A percentile compares a stretch with the other conserved stretches of the same genome.
These are phyloP conservation scores for Salix caprea DNA, from an alignment of 345 rosid species.

Conservation along the genomic window DNA sequence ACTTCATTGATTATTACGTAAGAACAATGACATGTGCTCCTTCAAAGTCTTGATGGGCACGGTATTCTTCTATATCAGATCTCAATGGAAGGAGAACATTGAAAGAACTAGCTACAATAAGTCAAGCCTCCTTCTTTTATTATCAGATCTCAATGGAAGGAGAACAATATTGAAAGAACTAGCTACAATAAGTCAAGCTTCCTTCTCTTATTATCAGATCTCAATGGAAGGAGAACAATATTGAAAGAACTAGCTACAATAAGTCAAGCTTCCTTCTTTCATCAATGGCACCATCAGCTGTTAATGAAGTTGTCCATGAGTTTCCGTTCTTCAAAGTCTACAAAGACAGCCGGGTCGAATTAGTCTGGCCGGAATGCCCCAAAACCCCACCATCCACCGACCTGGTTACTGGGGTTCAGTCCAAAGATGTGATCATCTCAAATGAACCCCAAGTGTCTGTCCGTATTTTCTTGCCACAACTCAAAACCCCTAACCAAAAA, in stretches of 20 bases:
- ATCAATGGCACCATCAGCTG: not conserved
- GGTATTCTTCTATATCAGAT: no score
- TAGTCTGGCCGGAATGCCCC: not conserved
- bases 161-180: no score
- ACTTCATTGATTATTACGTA: no score
- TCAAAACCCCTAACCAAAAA: constrained; percentile 13
- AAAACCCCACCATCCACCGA: constrained; percentile 10
- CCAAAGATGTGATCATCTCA: constrained; percentile 35
- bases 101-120: not conserved
- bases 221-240: no score
- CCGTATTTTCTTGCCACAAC: constrained; percentile 35
- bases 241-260: not conserved
- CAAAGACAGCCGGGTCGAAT: constrained; percentile 25
- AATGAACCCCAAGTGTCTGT: constrained; percentile 28
- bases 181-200: not conserved
- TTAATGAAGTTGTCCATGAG: not conserved
- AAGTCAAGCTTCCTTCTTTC: not conserved
- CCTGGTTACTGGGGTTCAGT: constrained; percentile 16
- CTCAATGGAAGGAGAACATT: no score
- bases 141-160: no score
- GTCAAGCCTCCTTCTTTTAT: not conserved
- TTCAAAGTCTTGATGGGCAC: no score
- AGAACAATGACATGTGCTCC: no score
- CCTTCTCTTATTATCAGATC: not conserved
- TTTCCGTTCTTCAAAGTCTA: constrained; percentile 25